Percentiles rank a stretch among this genome's conserved stretches.
These are phyloP conservation scores for Phytomonas serpens DNA, from an alignment of 208 protist species.

Conservation along the genomic window DNA sequence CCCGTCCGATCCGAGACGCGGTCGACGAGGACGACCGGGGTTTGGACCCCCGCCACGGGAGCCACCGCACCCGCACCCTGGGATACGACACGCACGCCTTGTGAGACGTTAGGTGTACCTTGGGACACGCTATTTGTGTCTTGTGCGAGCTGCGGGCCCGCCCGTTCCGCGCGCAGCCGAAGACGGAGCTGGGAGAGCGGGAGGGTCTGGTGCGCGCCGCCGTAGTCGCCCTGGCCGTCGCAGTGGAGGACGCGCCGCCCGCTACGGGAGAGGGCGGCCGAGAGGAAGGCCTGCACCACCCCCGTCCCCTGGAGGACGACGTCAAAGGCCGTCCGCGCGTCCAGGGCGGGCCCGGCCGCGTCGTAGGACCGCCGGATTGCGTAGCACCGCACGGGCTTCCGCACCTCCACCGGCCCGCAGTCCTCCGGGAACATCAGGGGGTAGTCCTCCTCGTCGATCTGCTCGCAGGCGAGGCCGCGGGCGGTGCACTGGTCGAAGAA, in stretches of 20 bases:
- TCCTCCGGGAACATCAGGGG: constrained; percentile 87
- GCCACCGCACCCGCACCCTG: too few relatives aligned
- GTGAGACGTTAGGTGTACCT: background rate
- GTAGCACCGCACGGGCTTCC: constrained; percentile 75
- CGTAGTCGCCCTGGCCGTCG: constrained; percentile 81
- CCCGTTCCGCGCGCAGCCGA: too few relatives aligned
- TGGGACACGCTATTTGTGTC: too few relatives aligned
- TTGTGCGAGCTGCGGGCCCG: too few relatives aligned
- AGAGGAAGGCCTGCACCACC: constrained; percentile 72
- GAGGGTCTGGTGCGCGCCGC: constrained; percentile 45
- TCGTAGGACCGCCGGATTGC: constrained; percentile 55
- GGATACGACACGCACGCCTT: too few relatives aligned
- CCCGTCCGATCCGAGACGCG: too few relatives aligned
- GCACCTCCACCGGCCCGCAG: constrained; percentile 63
- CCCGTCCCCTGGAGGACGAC: constrained; percentile 87
- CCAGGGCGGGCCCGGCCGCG: constrained; percentile 34
- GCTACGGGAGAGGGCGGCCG: constrained; percentile 71
- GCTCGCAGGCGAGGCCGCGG: constrained; percentile 53
- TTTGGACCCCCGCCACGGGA: too few relatives aligned
- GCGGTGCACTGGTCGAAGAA: constrained; percentile 86
- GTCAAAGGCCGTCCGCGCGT: constrained; percentile 38
- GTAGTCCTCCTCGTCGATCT: constrained; percentile 77
- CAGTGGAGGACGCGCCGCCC: constrained; percentile 87
- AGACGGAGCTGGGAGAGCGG: background rate
- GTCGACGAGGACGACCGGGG: too few relatives aligned